A percentile compares a stretch with the other conserved stretches of the same genome.
Conservation (phyloP, 129 eudicot species). For the Centrapalus pauciflorus region DNA sequence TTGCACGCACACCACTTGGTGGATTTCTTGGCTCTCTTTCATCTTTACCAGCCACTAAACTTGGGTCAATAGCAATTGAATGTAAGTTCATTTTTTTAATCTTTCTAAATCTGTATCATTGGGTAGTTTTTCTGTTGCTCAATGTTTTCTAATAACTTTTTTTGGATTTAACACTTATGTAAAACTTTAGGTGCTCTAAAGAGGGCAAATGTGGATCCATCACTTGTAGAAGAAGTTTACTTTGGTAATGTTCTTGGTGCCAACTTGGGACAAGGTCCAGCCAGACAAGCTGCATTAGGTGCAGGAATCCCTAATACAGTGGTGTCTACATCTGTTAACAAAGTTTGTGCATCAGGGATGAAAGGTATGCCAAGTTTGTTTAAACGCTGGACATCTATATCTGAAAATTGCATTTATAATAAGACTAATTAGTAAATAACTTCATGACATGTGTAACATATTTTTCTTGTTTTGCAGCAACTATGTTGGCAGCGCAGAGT, state of each 20-base stretch:
- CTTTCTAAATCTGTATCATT: neutral
- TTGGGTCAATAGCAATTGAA: conserved; percentile 82
- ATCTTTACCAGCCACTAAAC: conserved; percentile 84
- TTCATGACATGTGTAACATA: neutral
- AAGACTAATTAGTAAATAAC: neutral
- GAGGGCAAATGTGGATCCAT: conserved; percentile 91
- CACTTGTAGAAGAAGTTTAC: conserved; percentile 84
- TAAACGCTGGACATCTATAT: neutral
- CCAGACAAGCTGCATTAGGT: conserved; percentile 96
- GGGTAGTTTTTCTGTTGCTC: neutral
- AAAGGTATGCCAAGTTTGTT: conserved; percentile 49
- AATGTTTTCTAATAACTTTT: neutral
- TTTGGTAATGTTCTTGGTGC: conserved; percentile 98
- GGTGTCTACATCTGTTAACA: conserved; percentile 84
- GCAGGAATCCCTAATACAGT: conserved; percentile 92
- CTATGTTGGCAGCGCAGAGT: conserved; percentile 96
- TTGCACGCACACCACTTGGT: conserved; percentile 97
- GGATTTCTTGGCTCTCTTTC: conserved; percentile 90
- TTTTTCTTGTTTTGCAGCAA: conserved; percentile 55
- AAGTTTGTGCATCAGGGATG: conserved; percentile 99
- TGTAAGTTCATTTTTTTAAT: conserved; percentile 37
- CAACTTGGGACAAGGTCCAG: conserved; percentile 98
- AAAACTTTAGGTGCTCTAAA: conserved; percentile 69
- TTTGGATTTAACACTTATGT: conserved; percentile 10
- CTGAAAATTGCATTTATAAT: neutral